Evolutionary conservation across 305 asterid species (phyloP), one percentile per base, ranked within the genome.

Genomic region (Plantago coronopus): DNA sequence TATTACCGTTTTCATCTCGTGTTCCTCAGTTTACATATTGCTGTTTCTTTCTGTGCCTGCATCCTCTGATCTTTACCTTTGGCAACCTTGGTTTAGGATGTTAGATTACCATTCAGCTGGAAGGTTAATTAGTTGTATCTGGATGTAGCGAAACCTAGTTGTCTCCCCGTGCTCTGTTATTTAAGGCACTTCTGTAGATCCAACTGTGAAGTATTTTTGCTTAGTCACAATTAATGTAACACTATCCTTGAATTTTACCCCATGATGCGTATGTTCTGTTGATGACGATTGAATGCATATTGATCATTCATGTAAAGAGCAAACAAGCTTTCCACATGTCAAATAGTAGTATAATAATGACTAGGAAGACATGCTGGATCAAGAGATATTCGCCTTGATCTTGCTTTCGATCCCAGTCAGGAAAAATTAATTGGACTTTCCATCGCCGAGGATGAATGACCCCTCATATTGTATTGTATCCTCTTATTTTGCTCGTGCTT

Each of bases 331-430:
- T 27, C 34, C 25, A 16, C 34, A 42, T 22, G 16, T 43, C 3
- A 11, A 6, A 34, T 43, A 25, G 6, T 19, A 18, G 11, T 55
- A 19, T 42, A 19, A 22, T n/a, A 20, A 34, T 13, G 50, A 17
- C 13, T 4, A 2, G 12, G 34, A 11, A 17, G 21, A 38, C 18
- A 34, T 13, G 13, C 3, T 20, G 17, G 16, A 21, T 1, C 22
- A 38, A 19, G 62, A 51, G 48, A 49, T 50, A 27, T 31, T 50
- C n/a, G n/a, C n/a, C n/a, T n/a, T n/a, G n/a, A n/a, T n/a, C 20
- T 19, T 59, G 7, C 14, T 45, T 20, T 45, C 23, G 16, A 19
- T 20, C 64, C 12, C 17, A 2, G 5, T n/a, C 10, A 43, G 31
- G 53, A 19, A 27, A 53, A 34, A 7, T 34, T 1, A 34, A 34